phyloP scores from a whole-genome alignment of 495 filamentous ascomycete species.

The Aspergillus ellipticus region DNA sequence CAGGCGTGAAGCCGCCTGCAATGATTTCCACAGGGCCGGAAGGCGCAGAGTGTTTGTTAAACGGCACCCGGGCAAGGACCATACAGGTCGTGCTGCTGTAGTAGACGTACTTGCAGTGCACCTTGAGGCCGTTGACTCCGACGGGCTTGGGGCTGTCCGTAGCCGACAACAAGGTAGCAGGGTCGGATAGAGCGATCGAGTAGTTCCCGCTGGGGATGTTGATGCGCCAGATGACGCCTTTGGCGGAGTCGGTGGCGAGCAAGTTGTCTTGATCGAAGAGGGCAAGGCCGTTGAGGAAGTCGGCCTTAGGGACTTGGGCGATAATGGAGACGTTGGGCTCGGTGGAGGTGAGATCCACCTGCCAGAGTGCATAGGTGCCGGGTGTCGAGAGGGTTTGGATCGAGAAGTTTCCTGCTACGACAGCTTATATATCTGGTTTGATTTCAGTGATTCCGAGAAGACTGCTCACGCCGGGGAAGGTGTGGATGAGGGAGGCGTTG shows the following conservation, averaged over 20 bases:
- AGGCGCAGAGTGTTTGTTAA: constrained; percentile 14
- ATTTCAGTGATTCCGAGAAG: constrained; percentile 43
- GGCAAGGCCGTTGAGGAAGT: no score
- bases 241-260: no score
- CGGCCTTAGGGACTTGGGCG: no score
- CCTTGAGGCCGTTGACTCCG: constrained; percentile 38
- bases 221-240: no score
- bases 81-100: constrained; percentile 34
- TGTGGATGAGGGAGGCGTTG: constrained; percentile 25
- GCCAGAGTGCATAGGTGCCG: no score
- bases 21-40: no score
- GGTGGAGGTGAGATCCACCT: no score
- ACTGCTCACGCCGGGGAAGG: constrained; percentile 30
- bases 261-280: no score
- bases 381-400: constrained; percentile 4
- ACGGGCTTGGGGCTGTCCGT: constrained; percentile 19
- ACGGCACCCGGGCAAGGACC: constrained; percentile 30
- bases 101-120: constrained; percentile 31
- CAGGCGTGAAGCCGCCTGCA: no score
- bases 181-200: constrained; percentile 25
- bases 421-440: constrained; percentile 37
- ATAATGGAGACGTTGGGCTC: no score
- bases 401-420: constrained; percentile 38
- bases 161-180: constrained; percentile 16
- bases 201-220: no score